Percentiles rank a stretch among this genome's conserved stretches.
phyloP scores from a whole-genome alignment of 1,139 yeast species.

The Suhomyces bolitotheri region DNA sequence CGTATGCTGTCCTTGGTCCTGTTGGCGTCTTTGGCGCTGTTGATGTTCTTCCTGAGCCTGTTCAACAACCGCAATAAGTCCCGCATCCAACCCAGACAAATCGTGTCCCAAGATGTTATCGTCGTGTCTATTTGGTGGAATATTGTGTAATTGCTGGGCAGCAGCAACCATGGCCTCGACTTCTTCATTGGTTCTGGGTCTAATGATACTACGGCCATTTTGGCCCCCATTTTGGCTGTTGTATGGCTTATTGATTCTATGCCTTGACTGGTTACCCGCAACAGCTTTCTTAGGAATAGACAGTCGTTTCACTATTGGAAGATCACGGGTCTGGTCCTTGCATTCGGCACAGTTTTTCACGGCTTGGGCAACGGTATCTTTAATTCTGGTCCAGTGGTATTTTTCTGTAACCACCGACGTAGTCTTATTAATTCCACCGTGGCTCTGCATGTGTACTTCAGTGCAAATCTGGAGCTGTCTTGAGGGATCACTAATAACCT shows the following conservation, averaged over 20 bases:
- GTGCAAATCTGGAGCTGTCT: constrained; percentile 75
- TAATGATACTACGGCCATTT: constrained; percentile 24
- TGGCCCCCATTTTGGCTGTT: constrained; percentile 10
- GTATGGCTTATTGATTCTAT: constrained; percentile 12
- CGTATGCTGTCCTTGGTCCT: constrained; percentile 13
- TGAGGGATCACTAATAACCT: constrained; percentile 75
- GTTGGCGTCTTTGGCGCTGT: constrained; percentile 21
- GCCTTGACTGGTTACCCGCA: constrained; percentile 20
- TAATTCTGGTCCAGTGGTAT: constrained; percentile 90
- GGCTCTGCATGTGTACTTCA: constrained; percentile 67
- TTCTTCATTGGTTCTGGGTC: constrained; percentile 28
- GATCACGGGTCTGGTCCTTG: constrained; percentile 44
- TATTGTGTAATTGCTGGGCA: constrained; percentile 34
- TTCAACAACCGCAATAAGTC: constrained; percentile 67
- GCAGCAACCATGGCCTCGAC: constrained; percentile 41
- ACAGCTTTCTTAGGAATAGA: constrained; percentile 24
- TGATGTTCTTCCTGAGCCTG: constrained; percentile 53
- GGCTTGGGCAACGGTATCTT: constrained; percentile 81
- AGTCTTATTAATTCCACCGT: constrained; percentile 89
- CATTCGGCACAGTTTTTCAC: constrained; percentile 78
- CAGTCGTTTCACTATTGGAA: constrained; percentile 30
- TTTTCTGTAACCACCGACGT: constrained; percentile 75
- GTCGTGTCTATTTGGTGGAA: constrained; percentile 33
- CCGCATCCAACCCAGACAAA: constrained; percentile 48
- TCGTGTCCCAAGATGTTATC: constrained; percentile 37